Evolutionary conservation across 164 flowering plant genomes (phyloP), one percentile per base, ranked within the genome.

Genomic region (Sedum album): DNA sequence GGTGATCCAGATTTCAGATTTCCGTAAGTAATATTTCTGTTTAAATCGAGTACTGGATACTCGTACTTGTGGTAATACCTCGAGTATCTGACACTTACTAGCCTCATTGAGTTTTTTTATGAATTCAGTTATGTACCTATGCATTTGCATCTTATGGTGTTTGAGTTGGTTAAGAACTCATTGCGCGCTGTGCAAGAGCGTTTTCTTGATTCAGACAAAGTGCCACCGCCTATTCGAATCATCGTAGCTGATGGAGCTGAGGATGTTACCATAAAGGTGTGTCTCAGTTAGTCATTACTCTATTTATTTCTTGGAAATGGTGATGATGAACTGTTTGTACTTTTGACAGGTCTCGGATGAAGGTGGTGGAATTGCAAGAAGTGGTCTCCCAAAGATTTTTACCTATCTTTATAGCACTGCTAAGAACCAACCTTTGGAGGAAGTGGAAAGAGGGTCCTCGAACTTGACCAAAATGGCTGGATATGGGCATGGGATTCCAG

Each of bases 331-430:
- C 38, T 35, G 15, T 53, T 8, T 0, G 26, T 53, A 53, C 28
- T 5, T 21, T 7, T 53, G 60, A 25, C 71, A 95, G 99, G 85
- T 90, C 28, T 92, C 99, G 49, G 99, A 95, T 79, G 99, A 95
- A 80, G 99, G 97, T n/a, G 99, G 99, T 71, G 99, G 99, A 17
- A 95, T 92, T 55, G 81, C 89, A 62, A 87, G 99, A 85, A 95
- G 99, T 63, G 99, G 99, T 61, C 94, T 95, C 35, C 85, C 93
- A 17, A 90, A 79, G 72, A 90, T 95, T 21, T 95, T 95, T 67
- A 95, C 99, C 0, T 95, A 92, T 75, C 94, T 95, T 35, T 95
- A 95, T 70, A 95, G 94, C 75, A 95, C 99, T 21, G 99, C 96
- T 15, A 85, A 68, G 64, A 85, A 85, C 64, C 97, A 96, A 13